These are phyloP conservation scores for Priceomyces medius DNA, from an alignment of 805 yeast genomes.

Conservation along the genomic window DNA sequence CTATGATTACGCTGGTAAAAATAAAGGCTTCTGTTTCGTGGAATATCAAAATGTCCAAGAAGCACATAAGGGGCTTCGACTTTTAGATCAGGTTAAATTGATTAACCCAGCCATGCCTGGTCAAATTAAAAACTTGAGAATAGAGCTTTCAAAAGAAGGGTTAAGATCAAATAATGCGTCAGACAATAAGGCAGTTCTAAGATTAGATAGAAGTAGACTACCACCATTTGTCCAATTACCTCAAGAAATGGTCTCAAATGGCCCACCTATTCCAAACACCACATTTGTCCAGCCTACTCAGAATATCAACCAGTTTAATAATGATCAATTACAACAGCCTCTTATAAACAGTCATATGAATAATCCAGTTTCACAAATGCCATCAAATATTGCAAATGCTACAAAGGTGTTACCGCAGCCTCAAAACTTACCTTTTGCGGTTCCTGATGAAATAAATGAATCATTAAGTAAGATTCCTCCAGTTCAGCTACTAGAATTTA, in stretches of 20 bases:
- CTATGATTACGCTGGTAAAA: conserved; percentile 56
- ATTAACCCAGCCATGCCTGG: conserved; percentile 33
- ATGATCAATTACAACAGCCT: conserved; percentile 1
- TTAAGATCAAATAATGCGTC: conserved; percentile 35
- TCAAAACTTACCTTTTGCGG: conserved; percentile 42
- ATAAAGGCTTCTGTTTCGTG: conserved; percentile 67
- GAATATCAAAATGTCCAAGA: conserved; percentile 54
- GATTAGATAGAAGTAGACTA: conserved; percentile 43
- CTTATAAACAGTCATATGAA: not conserved
- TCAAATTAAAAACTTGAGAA: conserved; percentile 45
- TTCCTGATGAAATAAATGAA: conserved; percentile 58
- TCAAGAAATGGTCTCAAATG: conserved; percentile 36
- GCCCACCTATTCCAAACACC: conserved; percentile 11
- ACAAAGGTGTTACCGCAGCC: conserved; percentile 55
- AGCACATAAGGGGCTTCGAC: conserved; percentile 48
- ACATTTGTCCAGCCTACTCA: conserved; percentile 4
- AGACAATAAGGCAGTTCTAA: conserved; percentile 42
- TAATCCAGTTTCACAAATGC: conserved; percentile 27
- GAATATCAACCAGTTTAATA: conserved; percentile 5
- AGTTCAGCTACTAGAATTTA: conserved; percentile 63
- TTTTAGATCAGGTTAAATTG: conserved; percentile 45
- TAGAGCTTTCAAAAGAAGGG: conserved; percentile 64
- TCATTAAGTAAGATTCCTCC: conserved; percentile 69
- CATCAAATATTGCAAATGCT: conserved; percentile 52
- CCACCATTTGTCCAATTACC: conserved; percentile 63